A percentile compares a stretch with the other conserved stretches of the same genome.
phyloP scores from a whole-genome alignment of 768 basidiomycete genomes.

The Termitomyces sp. region DNA sequence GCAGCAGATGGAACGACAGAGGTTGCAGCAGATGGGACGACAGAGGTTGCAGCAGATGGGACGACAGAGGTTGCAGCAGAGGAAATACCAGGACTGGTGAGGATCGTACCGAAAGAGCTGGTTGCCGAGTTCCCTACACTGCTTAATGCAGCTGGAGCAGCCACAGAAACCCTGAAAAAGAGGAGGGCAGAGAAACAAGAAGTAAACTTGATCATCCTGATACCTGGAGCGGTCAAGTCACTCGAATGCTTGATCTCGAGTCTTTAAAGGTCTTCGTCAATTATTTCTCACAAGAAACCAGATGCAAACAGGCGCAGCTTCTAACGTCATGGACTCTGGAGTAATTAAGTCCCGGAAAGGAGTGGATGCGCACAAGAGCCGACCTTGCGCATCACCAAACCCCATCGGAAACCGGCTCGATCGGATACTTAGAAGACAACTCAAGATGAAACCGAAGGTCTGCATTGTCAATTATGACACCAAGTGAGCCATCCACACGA shows the following conservation, averaged over 20 bases:
- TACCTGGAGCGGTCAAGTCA: not conserved
- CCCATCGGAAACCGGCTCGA: not conserved
- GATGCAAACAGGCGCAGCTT: not conserved
- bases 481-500: not conserved
- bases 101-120: no score
- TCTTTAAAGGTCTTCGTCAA: conserved; percentile 7
- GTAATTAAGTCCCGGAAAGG: not conserved
- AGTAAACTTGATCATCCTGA: conserved; percentile 30
- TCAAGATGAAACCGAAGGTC: not conserved
- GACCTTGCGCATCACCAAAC: not conserved
- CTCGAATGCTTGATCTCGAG: not conserved
- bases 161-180: conserved; percentile 20
- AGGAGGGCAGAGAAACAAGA: conserved; percentile 29
- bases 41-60: not conserved
- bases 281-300: conserved; percentile 4
- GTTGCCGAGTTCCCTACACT: not conserved
- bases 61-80: not conserved
- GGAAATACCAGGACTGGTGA: not conserved
- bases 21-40: not conserved
- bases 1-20: not conserved
- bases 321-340: not conserved
- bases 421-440: not conserved
- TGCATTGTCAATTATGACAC: no score
- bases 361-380: not conserved
- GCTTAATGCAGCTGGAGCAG: conserved; percentile 19